A percentile compares a stretch with the other conserved stretches of the same genome.
phyloP scores from a whole-genome alignment of 2,329 filamentous ascomycete genomes.

The Scedosporium aurantiacum region DNA sequence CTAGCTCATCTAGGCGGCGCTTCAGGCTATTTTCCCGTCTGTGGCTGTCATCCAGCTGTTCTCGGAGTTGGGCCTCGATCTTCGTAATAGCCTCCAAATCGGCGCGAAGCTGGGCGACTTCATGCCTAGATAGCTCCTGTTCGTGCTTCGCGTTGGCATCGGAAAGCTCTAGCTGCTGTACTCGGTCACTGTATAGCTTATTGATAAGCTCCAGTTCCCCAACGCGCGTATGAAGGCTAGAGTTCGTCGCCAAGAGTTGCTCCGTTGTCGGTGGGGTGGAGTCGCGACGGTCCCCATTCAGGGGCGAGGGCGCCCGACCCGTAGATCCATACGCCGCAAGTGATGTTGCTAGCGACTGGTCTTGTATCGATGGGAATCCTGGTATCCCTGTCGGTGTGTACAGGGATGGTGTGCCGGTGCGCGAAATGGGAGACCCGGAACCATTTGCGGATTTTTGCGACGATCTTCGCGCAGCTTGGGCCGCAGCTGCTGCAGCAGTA shows the following conservation, averaged over 20 bases:
- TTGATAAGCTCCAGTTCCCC: conserved; percentile 95
- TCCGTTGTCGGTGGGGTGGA: conserved; percentile 63
- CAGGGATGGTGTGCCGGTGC: conserved; percentile 66
- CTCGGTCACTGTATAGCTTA: conserved; percentile 63
- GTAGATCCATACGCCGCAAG: conserved; percentile 35
- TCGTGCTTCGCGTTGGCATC: conserved; percentile 56
- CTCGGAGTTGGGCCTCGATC: conserved; percentile 35
- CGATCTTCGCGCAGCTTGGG: conserved; percentile 42
- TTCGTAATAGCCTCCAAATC: conserved; percentile 39
- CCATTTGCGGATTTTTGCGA: conserved; percentile 64
- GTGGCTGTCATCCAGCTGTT: conserved; percentile 65
- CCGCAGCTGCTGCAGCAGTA: conserved; percentile 42
- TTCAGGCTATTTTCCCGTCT: conserved; percentile 73
- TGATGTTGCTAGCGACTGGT: conserved; percentile 54
- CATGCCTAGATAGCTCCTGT: conserved; percentile 42
- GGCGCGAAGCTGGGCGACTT: conserved; percentile 44
- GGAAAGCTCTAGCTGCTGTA: conserved; percentile 69
- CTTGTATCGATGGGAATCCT: conserved; percentile 68
- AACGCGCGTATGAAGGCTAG: conserved; percentile 85
- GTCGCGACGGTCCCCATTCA: conserved; percentile 54
- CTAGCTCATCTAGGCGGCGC: conserved; percentile 67
- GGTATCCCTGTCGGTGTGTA: conserved; percentile 60
- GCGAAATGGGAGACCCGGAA: conserved; percentile 67
- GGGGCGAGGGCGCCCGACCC: conserved; percentile 38
- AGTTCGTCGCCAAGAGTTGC: conserved; percentile 68